These are phyloP conservation scores for Arxiozyma bovina DNA, from an alignment of 1,139 yeast species.

Conservation along the genomic window DNA sequence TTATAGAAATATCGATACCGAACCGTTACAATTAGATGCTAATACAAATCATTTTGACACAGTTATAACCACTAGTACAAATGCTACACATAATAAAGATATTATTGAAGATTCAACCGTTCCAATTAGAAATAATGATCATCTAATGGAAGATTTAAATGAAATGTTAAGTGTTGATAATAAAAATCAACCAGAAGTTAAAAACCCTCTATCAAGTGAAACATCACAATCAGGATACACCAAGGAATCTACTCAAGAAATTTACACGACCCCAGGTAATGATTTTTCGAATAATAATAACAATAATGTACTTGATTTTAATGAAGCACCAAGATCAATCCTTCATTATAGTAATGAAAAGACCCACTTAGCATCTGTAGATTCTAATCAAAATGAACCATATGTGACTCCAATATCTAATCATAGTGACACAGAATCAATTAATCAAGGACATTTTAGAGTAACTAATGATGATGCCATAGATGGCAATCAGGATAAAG, in stretches of 20 bases:
- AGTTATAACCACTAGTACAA: not conserved
- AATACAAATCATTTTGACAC: not conserved
- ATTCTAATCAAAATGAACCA: not conserved
- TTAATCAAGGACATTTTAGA: constrained; percentile 7
- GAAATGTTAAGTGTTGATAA: constrained; percentile 13
- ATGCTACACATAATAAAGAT: not conserved
- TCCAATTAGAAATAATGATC: constrained; percentile 4
- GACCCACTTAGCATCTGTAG: not conserved
- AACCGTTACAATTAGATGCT: not conserved
- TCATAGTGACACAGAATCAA: constrained; percentile 2
- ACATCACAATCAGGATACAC: not conserved
- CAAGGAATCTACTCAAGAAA: not conserved
- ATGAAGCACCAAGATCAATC: not conserved
- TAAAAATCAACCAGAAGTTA: not conserved
- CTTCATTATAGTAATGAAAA: not conserved
- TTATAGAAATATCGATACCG: not conserved
- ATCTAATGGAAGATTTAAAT: constrained; percentile 21
- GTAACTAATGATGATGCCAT: constrained; percentile 3
- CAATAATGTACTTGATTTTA: not conserved
- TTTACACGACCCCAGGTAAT: not conserved
- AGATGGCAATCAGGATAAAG: constrained; percentile 9
- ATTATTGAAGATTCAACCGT: not conserved
- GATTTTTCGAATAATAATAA: not conserved
- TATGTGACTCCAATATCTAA: not conserved
- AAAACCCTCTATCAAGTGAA: not conserved